These are phyloP conservation scores for Cladophialophora immunda DNA, from an alignment of 2,329 filamentous ascomycete genomes.

Conservation along the genomic window DNA sequence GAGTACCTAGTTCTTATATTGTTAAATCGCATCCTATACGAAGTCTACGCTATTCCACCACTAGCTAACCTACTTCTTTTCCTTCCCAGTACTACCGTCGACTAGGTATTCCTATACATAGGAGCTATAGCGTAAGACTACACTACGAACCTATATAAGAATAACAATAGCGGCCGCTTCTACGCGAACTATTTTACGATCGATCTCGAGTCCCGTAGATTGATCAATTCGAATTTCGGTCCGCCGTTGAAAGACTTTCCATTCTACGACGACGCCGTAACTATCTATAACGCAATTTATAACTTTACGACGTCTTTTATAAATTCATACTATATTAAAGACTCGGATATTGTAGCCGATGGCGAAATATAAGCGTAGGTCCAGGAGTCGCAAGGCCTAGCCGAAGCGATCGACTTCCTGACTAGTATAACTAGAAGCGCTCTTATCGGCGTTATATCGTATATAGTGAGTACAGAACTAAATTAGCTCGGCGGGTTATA, in stretches of 20 bases:
- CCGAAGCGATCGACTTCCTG: conserved; percentile 24
- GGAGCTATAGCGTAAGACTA: conserved; percentile 18
- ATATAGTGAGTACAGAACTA: conserved; percentile 10
- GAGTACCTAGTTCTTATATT: conserved; percentile 18
- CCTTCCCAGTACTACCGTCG: conserved; percentile 15
- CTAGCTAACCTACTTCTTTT: conserved; percentile 18
- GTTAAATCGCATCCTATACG: conserved; percentile 20
- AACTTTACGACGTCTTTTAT: conserved; percentile 23
- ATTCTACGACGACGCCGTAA: conserved; percentile 24
- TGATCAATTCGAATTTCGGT: conserved; percentile 23
- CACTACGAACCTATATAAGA: conserved; percentile 18
- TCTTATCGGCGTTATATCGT: conserved; percentile 14
- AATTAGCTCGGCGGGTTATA: not conserved
- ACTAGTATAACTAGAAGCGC: conserved; percentile 9
- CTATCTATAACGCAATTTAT: conserved; percentile 17
- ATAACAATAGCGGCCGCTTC: conserved; percentile 21
- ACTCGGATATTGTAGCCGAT: conserved; percentile 18
- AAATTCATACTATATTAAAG: conserved; percentile 17
- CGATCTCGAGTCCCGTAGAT: conserved; percentile 18
- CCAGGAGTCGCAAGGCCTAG: conserved; percentile 14
- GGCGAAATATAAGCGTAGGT: conserved; percentile 23
- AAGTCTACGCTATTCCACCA: conserved; percentile 21
- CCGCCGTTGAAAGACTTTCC: conserved; percentile 23
- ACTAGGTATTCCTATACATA: conserved; percentile 20
- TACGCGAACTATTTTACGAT: conserved; percentile 24